These are phyloP conservation scores for Austroboletus olivaceoglutinosus DNA, from an alignment of 1,284 basidiomycete species.

Conservation along the genomic window DNA sequence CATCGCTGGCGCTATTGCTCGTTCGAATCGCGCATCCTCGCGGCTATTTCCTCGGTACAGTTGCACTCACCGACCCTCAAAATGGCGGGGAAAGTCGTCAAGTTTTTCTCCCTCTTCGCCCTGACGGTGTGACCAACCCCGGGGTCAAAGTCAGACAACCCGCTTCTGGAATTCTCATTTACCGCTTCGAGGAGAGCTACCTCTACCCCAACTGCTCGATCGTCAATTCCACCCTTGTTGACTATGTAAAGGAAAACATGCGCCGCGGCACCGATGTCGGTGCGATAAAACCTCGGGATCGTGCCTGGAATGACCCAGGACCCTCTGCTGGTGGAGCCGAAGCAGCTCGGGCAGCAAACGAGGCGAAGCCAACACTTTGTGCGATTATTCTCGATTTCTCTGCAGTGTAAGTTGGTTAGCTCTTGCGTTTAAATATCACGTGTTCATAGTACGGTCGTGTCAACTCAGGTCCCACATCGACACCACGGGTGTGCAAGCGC, in stretches of 20 bases:
- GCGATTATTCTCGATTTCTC: conserved; percentile 94
- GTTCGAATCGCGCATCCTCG: conserved; percentile 90
- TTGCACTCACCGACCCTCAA: conserved; percentile 41
- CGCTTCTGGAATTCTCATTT: conserved; percentile 85
- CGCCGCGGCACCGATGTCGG: conserved; percentile 76
- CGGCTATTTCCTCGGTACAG: conserved; percentile 87
- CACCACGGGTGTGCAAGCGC: conserved; percentile 86
- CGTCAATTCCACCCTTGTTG: conserved; percentile 76
- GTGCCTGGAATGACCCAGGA: conserved; percentile 95
- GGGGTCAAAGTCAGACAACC: conserved; percentile 77
- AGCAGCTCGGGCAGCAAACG: conserved; percentile 51
- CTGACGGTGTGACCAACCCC: conserved; percentile 64
- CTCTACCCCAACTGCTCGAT: conserved; percentile 90
- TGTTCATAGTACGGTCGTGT: conserved; percentile 4
- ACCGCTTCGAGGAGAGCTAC: conserved; percentile 92
- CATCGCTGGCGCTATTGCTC: conserved; percentile 83
- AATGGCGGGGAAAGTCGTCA: conserved; percentile 52
- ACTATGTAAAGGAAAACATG: conserved; percentile 77
- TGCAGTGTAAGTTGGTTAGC: conserved; percentile 59
- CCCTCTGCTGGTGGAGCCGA: conserved; percentile 51
- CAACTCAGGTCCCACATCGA: conserved; percentile 73
- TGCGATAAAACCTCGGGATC: conserved; percentile 62
- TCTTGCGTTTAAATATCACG: neutral
- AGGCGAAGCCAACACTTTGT: conserved; percentile 66
- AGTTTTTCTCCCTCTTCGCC: conserved; percentile 79